Evolutionary conservation across 2,329 filamentous ascomycete genomes (phyloP).

Genomic region (Diaporthe destruens): DNA sequence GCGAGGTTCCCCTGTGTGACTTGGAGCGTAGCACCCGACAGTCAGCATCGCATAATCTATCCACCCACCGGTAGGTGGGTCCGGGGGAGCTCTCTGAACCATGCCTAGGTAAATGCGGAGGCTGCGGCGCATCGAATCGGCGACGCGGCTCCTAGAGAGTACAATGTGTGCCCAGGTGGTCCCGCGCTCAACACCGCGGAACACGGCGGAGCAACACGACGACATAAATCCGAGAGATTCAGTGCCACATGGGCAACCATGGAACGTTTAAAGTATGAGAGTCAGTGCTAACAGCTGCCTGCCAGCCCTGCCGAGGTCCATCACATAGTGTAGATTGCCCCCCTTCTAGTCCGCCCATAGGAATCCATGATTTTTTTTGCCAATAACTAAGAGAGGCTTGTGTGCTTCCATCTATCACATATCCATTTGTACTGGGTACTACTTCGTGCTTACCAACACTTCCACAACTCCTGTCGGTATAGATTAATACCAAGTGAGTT

Average conservation of each 20-base stretch:
- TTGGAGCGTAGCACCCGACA: too few species aligned
- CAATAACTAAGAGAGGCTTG: neutral
- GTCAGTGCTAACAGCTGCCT: neutral
- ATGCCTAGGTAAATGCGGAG: slow-evolving; percentile 18
- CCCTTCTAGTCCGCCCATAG: neutral
- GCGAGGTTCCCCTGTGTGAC: neutral
- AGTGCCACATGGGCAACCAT: too few species aligned
- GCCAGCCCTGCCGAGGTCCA: neutral
- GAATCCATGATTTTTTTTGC: too few species aligned
- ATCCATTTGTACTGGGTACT: neutral
- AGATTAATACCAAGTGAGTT: neutral
- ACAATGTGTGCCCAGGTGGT: neutral
- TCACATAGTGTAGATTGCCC: neutral
- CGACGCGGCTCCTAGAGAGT: too few species aligned
- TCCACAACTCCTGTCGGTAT: too few species aligned
- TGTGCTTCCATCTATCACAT: neutral
- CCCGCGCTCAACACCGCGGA: neutral
- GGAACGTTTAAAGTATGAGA: neutral
- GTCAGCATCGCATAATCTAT: neutral
- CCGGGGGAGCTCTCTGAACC: neutral
- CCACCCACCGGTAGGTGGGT: slow-evolving; percentile 6
- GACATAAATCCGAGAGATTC: slow-evolving; percentile 4
- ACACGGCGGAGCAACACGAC: neutral
- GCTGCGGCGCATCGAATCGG: fast-evolving
- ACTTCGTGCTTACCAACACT: too few species aligned